Conservation (phyloP, 805 yeast genomes). For the Saccharomycopsis javanensis region DNA sequence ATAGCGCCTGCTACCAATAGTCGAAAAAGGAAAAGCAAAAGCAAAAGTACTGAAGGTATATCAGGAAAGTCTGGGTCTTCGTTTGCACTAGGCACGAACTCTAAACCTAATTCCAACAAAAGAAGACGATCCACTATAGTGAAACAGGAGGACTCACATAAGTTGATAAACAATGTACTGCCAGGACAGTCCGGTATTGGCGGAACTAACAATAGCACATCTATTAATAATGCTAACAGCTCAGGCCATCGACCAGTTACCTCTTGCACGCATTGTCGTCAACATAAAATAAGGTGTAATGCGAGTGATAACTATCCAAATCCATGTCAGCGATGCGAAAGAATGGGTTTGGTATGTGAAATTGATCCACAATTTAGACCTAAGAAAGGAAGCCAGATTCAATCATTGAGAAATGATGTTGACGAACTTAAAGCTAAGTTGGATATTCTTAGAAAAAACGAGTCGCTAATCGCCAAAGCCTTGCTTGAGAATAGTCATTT, state of each 20-base stretch:
- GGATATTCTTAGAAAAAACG: slow-evolving; percentile 56
- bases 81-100: neutral
- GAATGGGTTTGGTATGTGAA: slow-evolving; percentile 72
- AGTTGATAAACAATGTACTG: neutral
- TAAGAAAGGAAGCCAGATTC: slow-evolving; percentile 84
- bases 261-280: slow-evolving; percentile 89
- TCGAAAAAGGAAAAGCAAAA: neutral
- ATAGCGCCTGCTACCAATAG: slow-evolving; percentile 11
- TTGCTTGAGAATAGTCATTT: slow-evolving; percentile 26
- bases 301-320: slow-evolving; percentile 76
- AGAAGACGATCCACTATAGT: neutral
- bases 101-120: neutral
- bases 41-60: neutral
- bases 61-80: neutral
- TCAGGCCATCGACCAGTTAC: slow-evolving; percentile 80
- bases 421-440: slow-evolving; percentile 69
- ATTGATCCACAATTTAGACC: slow-evolving; percentile 90
- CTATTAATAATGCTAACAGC: neutral
- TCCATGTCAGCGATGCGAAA: slow-evolving; percentile 75
- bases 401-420: slow-evolving; percentile 72
- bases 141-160: neutral
- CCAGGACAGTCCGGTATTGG: neutral
- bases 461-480: slow-evolving; percentile 57
- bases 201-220: neutral
- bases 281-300: slow-evolving; percentile 88